These are phyloP conservation scores for Phaffia australis DNA, from an alignment of 768 basidiomycete genomes.

Conservation along the genomic window DNA sequence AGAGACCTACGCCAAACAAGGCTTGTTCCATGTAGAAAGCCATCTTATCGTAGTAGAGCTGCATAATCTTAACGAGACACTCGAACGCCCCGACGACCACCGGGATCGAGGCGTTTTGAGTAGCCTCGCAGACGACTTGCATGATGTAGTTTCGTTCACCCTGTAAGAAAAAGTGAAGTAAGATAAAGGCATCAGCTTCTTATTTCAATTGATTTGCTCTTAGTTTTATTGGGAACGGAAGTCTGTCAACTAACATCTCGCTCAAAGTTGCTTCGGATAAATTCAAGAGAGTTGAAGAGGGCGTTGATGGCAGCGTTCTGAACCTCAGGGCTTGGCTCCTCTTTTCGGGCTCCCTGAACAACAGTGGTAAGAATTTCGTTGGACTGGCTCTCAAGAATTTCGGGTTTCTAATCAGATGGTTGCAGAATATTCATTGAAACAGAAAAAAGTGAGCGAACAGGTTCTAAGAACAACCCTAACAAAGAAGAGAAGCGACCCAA, in stretches of 20 bases:
- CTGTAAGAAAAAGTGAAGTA: slow-evolving; percentile 40
- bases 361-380: slow-evolving; percentile 98
- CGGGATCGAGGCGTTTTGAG: slow-evolving; percentile 62
- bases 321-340: slow-evolving; percentile 81
- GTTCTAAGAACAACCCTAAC: slow-evolving; percentile 16
- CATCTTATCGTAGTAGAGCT: slow-evolving; percentile 98
- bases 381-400: slow-evolving; percentile 72
- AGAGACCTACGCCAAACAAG: slow-evolving; percentile 70
- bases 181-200: neutral
- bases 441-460: slow-evolving; percentile 2
- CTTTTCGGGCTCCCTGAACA: slow-evolving; percentile 93
- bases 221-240: slow-evolving; percentile 11
- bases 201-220: neutral
- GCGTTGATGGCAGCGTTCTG: slow-evolving; percentile 88
- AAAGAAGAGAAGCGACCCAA: neutral
- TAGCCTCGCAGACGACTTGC: slow-evolving; percentile 99
- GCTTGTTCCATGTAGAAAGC: slow-evolving; percentile 98
- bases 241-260: slow-evolving; percentile 59
- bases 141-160: slow-evolving; percentile 99
- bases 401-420: slow-evolving; percentile 59
- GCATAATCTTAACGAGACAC: slow-evolving; percentile 92
- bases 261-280: slow-evolving; percentile 95
- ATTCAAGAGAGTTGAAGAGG: slow-evolving; percentile 88
- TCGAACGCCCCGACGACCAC: slow-evolving; percentile 97
- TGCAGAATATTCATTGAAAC: neutral